Conservation (phyloP, 805 yeast genomes). For the Kluyveromyces siamensis region DNA sequence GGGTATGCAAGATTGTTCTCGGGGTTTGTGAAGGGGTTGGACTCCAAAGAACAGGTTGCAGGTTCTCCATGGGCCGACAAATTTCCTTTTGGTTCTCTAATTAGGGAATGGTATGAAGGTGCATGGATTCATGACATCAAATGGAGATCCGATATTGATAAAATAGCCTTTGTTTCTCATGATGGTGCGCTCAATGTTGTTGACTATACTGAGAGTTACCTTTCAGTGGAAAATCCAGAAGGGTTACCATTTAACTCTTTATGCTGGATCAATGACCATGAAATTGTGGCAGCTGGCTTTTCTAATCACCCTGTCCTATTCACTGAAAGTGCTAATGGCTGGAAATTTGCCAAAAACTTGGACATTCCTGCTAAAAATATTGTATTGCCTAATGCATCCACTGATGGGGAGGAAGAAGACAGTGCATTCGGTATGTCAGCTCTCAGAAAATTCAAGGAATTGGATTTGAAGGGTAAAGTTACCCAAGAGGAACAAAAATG, state of each 20-base stretch:
- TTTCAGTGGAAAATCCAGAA: constrained; percentile 22
- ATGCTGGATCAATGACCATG: constrained; percentile 56
- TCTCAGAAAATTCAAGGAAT: constrained; percentile 86
- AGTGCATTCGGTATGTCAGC: constrained; percentile 60
- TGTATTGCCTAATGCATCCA: constrained; percentile 6
- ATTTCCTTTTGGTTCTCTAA: constrained; percentile 82
- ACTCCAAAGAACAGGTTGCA: constrained; percentile 40
- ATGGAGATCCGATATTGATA: constrained; percentile 72
- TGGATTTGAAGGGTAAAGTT: constrained; percentile 87
- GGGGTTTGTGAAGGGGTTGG: constrained; percentile 82
- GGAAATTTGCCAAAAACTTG: constrained; percentile 45
- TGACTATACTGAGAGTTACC: constrained; percentile 37
- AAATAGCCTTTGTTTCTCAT: constrained; percentile 74
- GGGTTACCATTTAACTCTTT: constrained; percentile 74
- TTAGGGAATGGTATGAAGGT: constrained; percentile 41
- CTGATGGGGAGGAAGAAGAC: constrained; percentile 38
- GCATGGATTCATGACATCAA: constrained; percentile 91
- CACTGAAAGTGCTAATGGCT: constrained; percentile 61
- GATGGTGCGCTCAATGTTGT: constrained; percentile 78
- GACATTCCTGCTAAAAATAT: constrained; percentile 36
- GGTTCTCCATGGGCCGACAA: constrained; percentile 89
- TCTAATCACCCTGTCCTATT: constrained; percentile 86
- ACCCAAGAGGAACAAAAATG: constrained; percentile 44
- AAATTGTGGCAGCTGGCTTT: constrained; percentile 82
- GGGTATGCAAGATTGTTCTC: constrained; percentile 88